Percentiles rank a stretch among this genome's conserved stretches.
phyloP scores from a whole-genome alignment of 75 land plant species.

The Picea sitchensis region DNA sequence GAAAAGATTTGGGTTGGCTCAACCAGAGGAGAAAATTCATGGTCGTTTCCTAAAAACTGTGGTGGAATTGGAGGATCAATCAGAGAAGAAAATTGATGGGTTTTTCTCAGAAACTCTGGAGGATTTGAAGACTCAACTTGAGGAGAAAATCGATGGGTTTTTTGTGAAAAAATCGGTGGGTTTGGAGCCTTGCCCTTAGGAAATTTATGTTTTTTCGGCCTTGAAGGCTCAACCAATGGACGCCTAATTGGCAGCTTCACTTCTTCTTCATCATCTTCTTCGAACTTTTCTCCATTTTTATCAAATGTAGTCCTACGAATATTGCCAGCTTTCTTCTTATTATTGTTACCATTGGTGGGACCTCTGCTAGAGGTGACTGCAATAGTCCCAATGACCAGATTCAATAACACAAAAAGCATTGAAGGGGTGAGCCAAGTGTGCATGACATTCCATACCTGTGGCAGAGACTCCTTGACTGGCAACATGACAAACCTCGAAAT shows the following conservation, averaged over 20 bases:
- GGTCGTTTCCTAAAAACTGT: not conserved
- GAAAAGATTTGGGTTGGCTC: not conserved
- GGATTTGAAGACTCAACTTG: not conserved
- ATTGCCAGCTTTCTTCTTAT: not conserved
- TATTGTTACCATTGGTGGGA: not conserved
- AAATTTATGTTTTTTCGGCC: not conserved
- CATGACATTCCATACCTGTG: not conserved
- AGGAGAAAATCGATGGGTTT: not conserved
- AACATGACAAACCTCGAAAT: not conserved
- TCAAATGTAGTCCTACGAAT: not conserved
- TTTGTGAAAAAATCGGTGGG: not conserved
- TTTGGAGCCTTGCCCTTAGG: not conserved
- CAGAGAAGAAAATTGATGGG: not conserved
- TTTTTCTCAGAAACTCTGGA: not conserved
- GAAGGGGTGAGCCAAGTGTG: constrained; percentile 1
- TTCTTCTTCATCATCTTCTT: not conserved
- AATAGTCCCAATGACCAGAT: constrained; percentile 5
- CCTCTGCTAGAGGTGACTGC: constrained; percentile 6
- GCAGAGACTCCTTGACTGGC: not conserved
- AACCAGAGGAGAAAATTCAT: not conserved
- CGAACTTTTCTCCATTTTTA: not conserved
- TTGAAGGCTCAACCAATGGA: constrained; percentile 4
- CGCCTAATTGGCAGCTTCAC: not conserved
- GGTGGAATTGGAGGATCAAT: not conserved
- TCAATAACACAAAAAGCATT: not conserved